Percentiles rank a stretch among this genome's conserved stretches.
These are phyloP conservation scores for Emmonsiellopsis sp. DNA, from an alignment of 2,329 filamentous ascomycete species.

Conservation along the genomic window DNA sequence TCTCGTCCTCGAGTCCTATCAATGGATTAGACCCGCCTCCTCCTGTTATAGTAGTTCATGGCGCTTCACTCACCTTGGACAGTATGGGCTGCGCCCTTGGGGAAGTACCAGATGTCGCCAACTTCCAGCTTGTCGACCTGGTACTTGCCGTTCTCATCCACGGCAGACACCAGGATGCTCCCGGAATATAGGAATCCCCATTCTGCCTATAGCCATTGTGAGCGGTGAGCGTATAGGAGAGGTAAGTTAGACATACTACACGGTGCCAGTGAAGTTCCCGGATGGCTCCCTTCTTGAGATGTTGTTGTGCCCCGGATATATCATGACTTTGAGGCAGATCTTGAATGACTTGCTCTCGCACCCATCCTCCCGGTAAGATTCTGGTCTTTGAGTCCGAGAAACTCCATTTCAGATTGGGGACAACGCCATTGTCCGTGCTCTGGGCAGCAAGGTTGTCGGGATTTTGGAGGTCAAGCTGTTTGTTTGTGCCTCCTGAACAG, in stretches of 20 bases:
- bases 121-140: slow-evolving; percentile 47
- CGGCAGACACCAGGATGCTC: slow-evolving; percentile 48
- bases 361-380: slow-evolving; percentile 56
- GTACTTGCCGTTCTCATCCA: slow-evolving; percentile 52
- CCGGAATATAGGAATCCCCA: slow-evolving; percentile 57
- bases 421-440: slow-evolving; percentile 52
- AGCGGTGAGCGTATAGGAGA: not conserved
- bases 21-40: not conserved
- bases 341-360: slow-evolving; percentile 56
- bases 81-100: slow-evolving; percentile 55
- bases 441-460: slow-evolving; percentile 54
- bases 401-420: slow-evolving; percentile 60
- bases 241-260: slow-evolving; percentile 39
- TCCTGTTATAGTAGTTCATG: not conserved
- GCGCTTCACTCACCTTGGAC: slow-evolving; percentile 37
- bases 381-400: slow-evolving; percentile 59
- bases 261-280: slow-evolving; percentile 60
- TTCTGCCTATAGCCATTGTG: slow-evolving; percentile 42
- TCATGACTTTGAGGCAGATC: slow-evolving; percentile 57
- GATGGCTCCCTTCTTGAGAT: slow-evolving; percentile 56
- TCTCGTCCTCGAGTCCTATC: slow-evolving; percentile 51
- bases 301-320: slow-evolving; percentile 59
- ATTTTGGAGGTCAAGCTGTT: slow-evolving; percentile 51
- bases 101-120: slow-evolving; percentile 61
- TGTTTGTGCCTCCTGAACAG: slow-evolving; percentile 52